Percentiles rank a stretch among this genome's conserved stretches.
Evolutionary conservation across 208 protist genomes (phyloP).

Genomic region (Trypanosoma boissoni): DNA sequence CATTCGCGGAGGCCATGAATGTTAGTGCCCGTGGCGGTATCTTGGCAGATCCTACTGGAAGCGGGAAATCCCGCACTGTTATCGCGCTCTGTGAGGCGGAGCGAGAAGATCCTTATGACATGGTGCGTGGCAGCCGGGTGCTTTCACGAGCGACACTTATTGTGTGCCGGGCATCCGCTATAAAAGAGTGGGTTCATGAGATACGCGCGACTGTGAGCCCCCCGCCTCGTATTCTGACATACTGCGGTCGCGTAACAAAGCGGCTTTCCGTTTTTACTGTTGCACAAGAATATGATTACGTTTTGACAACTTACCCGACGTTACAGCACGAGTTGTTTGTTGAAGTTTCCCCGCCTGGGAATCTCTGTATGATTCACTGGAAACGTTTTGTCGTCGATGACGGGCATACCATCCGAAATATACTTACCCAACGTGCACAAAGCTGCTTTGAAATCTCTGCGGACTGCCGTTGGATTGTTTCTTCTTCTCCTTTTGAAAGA

Average conservation of each 20-base stretch:
- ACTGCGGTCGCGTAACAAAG: slow-evolving; percentile 39
- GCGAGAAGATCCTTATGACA: slow-evolving; percentile 12
- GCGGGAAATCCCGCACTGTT: slow-evolving; percentile 73
- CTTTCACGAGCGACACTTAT: slow-evolving; percentile 66
- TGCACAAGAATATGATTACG: slow-evolving; percentile 79
- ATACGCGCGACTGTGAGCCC: slow-evolving; percentile 39
- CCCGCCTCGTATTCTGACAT: slow-evolving; percentile 53
- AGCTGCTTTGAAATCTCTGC: slow-evolving; percentile 46
- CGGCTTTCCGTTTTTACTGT: slow-evolving; percentile 44
- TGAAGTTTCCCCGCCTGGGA: slow-evolving; percentile 28
- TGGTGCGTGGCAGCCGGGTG: slow-evolving; percentile 47
- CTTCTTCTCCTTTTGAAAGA: slow-evolving; percentile 63
- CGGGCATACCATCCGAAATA: slow-evolving; percentile 83
- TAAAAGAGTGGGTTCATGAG: slow-evolving; percentile 72
- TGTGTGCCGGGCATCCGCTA: slow-evolving; percentile 63
- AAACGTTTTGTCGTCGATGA: slow-evolving; percentile 90
- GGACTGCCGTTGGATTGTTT: slow-evolving; percentile 54
- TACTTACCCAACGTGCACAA: slow-evolving; percentile 41
- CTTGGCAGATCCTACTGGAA: slow-evolving; percentile 76
- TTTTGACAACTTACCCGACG: slow-evolving; percentile 71
- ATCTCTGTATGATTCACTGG: slow-evolving; percentile 79
- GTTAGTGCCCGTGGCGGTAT: slow-evolving; percentile 59
- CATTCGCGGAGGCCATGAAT: too few relatives aligned
- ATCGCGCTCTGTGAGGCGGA: slow-evolving; percentile 71
- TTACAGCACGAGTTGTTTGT: slow-evolving; percentile 32